Evolutionary conservation across 768 basidiomycete genomes (phyloP).

Genomic region (Cantharellus cinnabarinus): DNA sequence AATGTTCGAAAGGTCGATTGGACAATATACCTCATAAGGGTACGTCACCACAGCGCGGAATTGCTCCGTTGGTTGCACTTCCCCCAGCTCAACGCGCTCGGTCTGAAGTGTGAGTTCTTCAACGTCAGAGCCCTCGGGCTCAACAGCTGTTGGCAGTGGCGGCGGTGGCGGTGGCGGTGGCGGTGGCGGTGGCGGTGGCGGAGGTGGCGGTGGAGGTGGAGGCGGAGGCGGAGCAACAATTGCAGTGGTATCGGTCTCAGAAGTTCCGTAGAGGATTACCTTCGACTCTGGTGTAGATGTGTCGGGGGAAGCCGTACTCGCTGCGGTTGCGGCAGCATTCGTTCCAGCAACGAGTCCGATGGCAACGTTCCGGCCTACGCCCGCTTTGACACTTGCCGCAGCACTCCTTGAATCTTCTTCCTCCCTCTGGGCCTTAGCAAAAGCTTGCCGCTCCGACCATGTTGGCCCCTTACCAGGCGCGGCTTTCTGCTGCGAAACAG

Average conservation of each 20-base stretch:
- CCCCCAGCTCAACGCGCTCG: background rate
- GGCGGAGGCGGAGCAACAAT: constrained; percentile 13
- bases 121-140: background rate
- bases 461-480: constrained; percentile 28
- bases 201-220: constrained; percentile 22
- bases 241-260: constrained; percentile 14
- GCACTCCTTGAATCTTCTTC: constrained; percentile 55
- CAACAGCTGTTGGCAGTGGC: background rate
- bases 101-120: background rate
- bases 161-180: constrained; percentile 5
- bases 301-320: constrained; percentile 3
- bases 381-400: constrained; percentile 20
- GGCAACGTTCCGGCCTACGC: constrained; percentile 12
- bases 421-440: constrained; percentile 70
- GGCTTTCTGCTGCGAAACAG: constrained; percentile 13
- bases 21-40: constrained; percentile 42
- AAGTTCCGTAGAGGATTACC: background rate
- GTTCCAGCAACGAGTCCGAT: constrained; percentile 21
- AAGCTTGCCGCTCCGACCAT: constrained; percentile 83
- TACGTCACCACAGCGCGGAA: constrained; percentile 56
- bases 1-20: background rate
- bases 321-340: constrained; percentile 13
- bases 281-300: too few species aligned
- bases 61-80: constrained; percentile 18
- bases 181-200: constrained; percentile 15